Evolutionary conservation across 495 filamentous ascomycete species (phyloP).

Genomic region (Stereocaulon alpinum): DNA sequence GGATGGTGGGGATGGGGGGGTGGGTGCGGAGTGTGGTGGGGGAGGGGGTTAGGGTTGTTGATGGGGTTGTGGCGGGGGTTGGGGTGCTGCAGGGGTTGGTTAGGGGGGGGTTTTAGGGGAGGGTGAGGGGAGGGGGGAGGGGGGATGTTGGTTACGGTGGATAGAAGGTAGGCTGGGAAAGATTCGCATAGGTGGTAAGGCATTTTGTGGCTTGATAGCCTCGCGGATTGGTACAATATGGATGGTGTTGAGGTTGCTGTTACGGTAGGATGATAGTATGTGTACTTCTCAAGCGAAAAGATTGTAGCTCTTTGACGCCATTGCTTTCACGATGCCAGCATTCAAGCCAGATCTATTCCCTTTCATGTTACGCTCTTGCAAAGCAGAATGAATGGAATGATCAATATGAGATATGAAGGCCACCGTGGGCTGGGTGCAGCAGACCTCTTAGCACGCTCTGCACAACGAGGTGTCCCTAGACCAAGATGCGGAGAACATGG

Average conservation of each 20-base stretch:
- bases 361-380: no score
- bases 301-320: no score
- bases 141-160: no score
- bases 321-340: no score
- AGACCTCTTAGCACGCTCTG: no score
- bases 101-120: constrained; percentile 11
- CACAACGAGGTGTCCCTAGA: no score
- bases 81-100: constrained; percentile 40
- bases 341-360: no score
- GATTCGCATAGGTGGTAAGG: neutral
- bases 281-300: no score
- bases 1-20: constrained; percentile 82
- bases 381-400: no score
- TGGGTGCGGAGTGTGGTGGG: constrained; percentile 61
- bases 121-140: neutral
- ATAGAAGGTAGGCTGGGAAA: neutral
- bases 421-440: no score
- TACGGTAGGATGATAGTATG: neutral
- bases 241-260: neutral
- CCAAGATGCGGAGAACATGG: no score
- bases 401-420: no score
- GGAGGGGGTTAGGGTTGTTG: constrained; percentile 56
- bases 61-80: constrained; percentile 74
- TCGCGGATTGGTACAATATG: neutral
- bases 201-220: neutral